phyloP scores from a whole-genome alignment of 768 basidiomycete species.

The Gyrodon lividus region DNA sequence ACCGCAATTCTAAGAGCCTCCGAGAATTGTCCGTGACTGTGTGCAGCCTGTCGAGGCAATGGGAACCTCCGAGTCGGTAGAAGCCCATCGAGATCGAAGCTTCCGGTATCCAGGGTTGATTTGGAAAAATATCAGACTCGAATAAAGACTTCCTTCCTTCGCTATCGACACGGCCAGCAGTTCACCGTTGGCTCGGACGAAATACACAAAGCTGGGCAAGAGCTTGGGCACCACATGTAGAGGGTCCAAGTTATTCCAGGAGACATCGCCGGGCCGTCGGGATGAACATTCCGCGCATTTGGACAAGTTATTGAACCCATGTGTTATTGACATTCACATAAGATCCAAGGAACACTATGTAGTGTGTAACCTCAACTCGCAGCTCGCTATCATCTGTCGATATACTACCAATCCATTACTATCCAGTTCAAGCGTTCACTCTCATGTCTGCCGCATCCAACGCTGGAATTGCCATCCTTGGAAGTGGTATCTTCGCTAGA shows the following conservation, averaged over 20 bases:
- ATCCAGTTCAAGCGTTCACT: constrained; percentile 1
- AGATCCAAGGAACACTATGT: too few species aligned
- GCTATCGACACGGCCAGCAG: too few species aligned
- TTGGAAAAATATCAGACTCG: neutral
- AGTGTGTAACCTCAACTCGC: too few species aligned
- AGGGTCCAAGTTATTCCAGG: too few species aligned
- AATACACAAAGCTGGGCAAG: neutral
- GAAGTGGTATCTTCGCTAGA: constrained; percentile 76
- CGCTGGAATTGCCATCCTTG: constrained; percentile 72
- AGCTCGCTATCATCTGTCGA: too few species aligned
- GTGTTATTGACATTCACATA: too few species aligned
- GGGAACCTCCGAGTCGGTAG: neutral
- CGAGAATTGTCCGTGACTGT: constrained; percentile 48
- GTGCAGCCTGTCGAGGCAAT: constrained; percentile 9
- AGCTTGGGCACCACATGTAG: too few species aligned
- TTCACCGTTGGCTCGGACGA: neutral
- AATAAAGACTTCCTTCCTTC: too few species aligned
- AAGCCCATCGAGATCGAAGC: neutral
- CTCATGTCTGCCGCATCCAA: constrained; percentile 38
- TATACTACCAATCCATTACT: too few species aligned
- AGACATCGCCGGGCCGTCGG: too few species aligned
- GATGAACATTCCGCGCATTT: too few species aligned
- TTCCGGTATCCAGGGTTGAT: neutral
- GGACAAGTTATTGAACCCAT: too few species aligned
- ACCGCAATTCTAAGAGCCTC: constrained; percentile 34